Evolutionary conservation across 228 moss, liverwort and hornwort species (phyloP), one percentile per base, ranked within the genome.

Genomic region (Sphagnum magellanicum): DNA sequence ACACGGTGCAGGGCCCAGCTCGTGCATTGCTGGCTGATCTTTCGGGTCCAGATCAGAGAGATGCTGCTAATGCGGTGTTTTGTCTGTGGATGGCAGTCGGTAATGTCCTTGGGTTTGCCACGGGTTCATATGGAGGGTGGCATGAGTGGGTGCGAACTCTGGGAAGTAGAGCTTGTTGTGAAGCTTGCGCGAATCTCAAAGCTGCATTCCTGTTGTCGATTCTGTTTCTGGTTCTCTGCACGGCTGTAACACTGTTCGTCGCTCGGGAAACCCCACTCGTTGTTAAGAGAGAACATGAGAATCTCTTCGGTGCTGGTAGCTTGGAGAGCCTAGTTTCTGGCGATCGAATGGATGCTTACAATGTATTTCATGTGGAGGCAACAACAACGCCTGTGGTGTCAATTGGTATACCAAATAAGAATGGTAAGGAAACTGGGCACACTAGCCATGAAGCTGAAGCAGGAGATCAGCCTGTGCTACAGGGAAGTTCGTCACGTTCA

Each of bases 81-180:
- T 86, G 84, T 52, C 79, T 92, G n/a, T 98, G 97, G 97, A 93
- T 98, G 93, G 97, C 97, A 47, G 59, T 98, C 7, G 97, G 97
- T 61, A 98, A 93, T 75, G 86, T 98, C 65, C 75, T 98, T 4
- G 97, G 97, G 57, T 98, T 86, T 62, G 90, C 93, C 8, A 85
- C 97, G 11, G 91, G 97, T 16, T 88, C 93, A 5, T 93, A 81
- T 68, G 91, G 93, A 49, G 51, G 72, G 12, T 98, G 93, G 97
- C 72, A 83, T 68, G 76, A 82, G 81, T 72, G 85, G 72, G 87
- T 98, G 60, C 97, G 93, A 0, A 78, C 74, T 15, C 79, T 98
- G 59, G 76, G 77, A 60, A 93, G 85, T 63, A 82, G 77, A 79
- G 97, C 93, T 0, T 98, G 97, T 71, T 98, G 97, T 70, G 85